Percentiles rank a stretch among this genome's conserved stretches.
Evolutionary conservation across 73 alveolate genomes (phyloP).

Genomic region (Tetrahymena borealis): DNA sequence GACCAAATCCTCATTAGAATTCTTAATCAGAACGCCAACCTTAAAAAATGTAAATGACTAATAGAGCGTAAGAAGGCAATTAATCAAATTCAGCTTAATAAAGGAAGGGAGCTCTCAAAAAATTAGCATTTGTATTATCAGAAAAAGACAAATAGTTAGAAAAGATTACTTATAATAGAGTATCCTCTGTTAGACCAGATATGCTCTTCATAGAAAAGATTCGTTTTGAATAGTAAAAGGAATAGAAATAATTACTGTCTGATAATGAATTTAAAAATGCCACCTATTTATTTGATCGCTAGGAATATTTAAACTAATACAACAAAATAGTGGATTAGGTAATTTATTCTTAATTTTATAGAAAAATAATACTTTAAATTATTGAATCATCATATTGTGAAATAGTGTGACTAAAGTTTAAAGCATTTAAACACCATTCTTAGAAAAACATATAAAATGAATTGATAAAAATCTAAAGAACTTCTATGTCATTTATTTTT

Average conservation of each 20-base stretch:
- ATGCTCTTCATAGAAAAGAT: not conserved
- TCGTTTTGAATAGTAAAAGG: not conserved
- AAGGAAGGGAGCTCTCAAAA: not conserved
- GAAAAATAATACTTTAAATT: not conserved
- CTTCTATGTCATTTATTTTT: too few relatives aligned
- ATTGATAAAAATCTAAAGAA: too few relatives aligned
- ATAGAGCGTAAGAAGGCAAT: not conserved
- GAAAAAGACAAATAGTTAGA: not conserved
- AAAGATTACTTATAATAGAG: not conserved
- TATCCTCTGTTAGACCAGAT: not conserved
- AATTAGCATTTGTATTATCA: not conserved
- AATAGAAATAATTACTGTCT: not conserved
- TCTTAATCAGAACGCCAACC: not conserved
- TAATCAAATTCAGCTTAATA: not conserved
- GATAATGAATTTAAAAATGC: not conserved
- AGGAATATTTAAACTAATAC: not conserved
- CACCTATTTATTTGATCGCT: not conserved
- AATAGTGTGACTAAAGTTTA: too few relatives aligned
- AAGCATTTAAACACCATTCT: too few relatives aligned
- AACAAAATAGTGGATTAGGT: not conserved
- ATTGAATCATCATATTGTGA: not conserved
- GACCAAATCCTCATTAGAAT: not conserved
- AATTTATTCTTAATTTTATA: not conserved
- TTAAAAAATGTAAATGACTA: not conserved
- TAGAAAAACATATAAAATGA: too few relatives aligned